Evolutionary conservation across 768 basidiomycete genomes (phyloP), one percentile per base, ranked within the genome.

Genomic region (Austroboletus eburneus): DNA sequence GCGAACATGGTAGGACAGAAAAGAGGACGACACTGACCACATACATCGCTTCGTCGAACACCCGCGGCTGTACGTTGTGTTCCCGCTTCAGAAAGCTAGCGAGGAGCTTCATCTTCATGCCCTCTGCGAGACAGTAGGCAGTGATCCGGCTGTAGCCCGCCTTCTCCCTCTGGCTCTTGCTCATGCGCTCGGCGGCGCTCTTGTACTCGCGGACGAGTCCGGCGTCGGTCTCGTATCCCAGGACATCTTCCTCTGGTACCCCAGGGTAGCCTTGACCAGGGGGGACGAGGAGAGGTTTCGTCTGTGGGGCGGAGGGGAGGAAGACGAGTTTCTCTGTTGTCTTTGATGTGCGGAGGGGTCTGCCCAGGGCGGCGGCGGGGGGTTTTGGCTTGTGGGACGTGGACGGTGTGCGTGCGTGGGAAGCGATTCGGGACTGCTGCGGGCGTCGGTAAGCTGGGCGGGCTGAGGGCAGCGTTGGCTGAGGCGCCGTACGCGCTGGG

Each of bases 41-140:
- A 71, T 96, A 96, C 50, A 95, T 67, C 0, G 92, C 93, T 68
- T 97, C 94, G 63, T 96, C 94, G 55, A 91, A 97, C 1, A 91
- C 77, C 49, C 94, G 74, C 2, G 84, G 91, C 9, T 69, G 74
- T 10, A 94, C 92, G 45, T 93, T 95, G 63, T 97, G 94, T 61
- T 97, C 94, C 42, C 94, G 73, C 67, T 94, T 95, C 62, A 96
- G 62, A 59, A 93, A 95, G 2, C 84, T 81, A 10, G 85, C 82
- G 18, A 96, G 68, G 0, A 87, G 68, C 64, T 91, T 93, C 79
- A 89, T 85, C 61, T 83, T 82, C 65, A 94, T 84, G 7, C 78
- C 78, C 55, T 94, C 91, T 7, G 89, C 88, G 6, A 92, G 74
- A 53, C 87, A 94, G 64, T 94, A 97, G 3, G 91, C 91, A 0